Base-by-base conservation (phyloP, 192 early-diverging fungal genomes). In the Gryganskiella cystojenkinii region DNA sequence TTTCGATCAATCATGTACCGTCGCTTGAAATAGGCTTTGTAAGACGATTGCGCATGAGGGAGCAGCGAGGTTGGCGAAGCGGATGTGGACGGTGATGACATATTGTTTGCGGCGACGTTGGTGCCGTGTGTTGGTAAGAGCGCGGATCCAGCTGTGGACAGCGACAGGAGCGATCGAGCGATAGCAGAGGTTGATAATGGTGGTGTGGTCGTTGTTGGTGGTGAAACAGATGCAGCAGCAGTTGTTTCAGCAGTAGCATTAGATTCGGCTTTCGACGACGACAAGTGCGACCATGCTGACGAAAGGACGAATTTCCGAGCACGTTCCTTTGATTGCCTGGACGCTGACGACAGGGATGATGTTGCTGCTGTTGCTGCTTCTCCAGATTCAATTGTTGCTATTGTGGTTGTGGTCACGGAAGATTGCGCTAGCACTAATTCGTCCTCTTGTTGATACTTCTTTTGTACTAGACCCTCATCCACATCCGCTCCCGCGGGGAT, bases 11-110 rank as follows among this genome's bases (percentile, higher is more conserved):
- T 84, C 66, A 82, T 82, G 43, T 76, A 89, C 22, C 82, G 80
- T 22, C 84, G 67, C 44, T 82, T 83, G 68, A 88, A 88, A 54
- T 86, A 84, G 3, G 84, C 82, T 40, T 84, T 76, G 65, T 88
- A 88, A 15, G 71, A 70, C 14, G 80, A 70, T 15, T 75, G 56
- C 43, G 80, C 60, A 27, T 60, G 64, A 17, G 70, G 68, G 22
- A 56, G 55, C 49, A 35, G 35, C 49, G 43, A 46, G 15, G 43
- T 19, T 20, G 27, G 27, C 10, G 47, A 34, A 8, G 17, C 17
- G 13, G 71, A 80, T 45, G 37, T 5, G 37, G 37, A 40, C 13
- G 37, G 13, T 40, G 37, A 40, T 13, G 37, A 40, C 37, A 40
- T 65, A 80, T 19, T 70, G 59, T 51, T 75, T 66, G 35, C 66